Conservation (phyloP, 2,329 filamentous ascomycete genomes). For the Alternaria sp. region DNA sequence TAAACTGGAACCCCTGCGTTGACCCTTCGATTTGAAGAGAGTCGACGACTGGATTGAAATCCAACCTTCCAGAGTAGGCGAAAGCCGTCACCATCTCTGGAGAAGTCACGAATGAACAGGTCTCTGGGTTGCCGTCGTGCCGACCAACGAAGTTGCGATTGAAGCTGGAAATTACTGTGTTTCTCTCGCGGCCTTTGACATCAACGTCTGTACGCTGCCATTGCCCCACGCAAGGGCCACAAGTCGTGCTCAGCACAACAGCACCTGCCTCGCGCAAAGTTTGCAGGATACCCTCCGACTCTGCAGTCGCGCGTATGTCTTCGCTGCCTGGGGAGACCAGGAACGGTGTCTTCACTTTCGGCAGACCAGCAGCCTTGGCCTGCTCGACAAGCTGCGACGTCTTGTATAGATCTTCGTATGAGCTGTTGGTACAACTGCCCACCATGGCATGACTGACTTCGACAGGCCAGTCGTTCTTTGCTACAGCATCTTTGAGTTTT, state of each 20-base stretch:
- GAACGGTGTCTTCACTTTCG: conserved; percentile 38
- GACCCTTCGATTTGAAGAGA: conserved; percentile 17
- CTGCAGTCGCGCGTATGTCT: conserved; percentile 42
- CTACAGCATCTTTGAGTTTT: conserved; percentile 32
- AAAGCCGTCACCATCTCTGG: conserved; percentile 55
- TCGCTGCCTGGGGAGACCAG: conserved; percentile 46
- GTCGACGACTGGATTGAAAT: conserved; percentile 41
- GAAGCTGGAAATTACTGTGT: conserved; percentile 47
- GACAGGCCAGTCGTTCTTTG: conserved; percentile 39
- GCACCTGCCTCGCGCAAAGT: conserved; percentile 38
- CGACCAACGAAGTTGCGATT: conserved; percentile 50
- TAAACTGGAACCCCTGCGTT: conserved; percentile 31
- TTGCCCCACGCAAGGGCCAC: conserved; percentile 47
- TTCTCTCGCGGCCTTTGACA: conserved; percentile 30
- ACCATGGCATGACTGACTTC: conserved; percentile 41
- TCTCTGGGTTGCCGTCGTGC: conserved; percentile 52
- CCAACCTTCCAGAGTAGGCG: conserved; percentile 24
- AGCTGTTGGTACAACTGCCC: conserved; percentile 48
- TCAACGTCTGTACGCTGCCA: conserved; percentile 46
- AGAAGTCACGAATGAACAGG: conserved; percentile 58
- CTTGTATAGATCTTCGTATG: conserved; percentile 47
- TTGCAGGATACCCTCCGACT: conserved; percentile 37
- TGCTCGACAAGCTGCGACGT: conserved; percentile 38
- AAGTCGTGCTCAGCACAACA: conserved; percentile 43
- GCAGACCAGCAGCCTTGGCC: conserved; percentile 38